A percentile compares a stretch with the other conserved stretches of the same genome.
These are phyloP conservation scores for Pichia sporocuriosa DNA, from an alignment of 805 yeast species.

Conservation along the genomic window DNA sequence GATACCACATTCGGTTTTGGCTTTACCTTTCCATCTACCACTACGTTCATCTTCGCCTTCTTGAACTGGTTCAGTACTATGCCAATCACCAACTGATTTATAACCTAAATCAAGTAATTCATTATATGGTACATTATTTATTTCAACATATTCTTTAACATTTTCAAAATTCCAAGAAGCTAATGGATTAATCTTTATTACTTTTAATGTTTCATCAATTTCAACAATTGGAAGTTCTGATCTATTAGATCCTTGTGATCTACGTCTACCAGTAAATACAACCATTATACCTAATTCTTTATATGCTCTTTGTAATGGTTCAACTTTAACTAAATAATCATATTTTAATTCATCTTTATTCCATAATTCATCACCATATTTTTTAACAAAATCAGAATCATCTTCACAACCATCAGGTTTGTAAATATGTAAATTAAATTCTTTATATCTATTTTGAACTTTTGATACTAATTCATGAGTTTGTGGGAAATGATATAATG, in stretches of 20 bases:
- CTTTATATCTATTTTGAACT: constrained; percentile 46
- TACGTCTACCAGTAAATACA: constrained; percentile 86
- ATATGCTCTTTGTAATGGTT: constrained; percentile 85
- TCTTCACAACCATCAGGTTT: constrained; percentile 52
- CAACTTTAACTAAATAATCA: constrained; percentile 86
- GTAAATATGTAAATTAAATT: constrained; percentile 52
- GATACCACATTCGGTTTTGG: constrained; percentile 93
- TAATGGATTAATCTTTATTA: constrained; percentile 83
- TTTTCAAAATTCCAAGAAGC: constrained; percentile 73
- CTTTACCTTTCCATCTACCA: constrained; percentile 94
- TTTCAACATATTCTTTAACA: constrained; percentile 63
- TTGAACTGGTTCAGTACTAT: constrained; percentile 80
- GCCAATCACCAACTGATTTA: constrained; percentile 92
- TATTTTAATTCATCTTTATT: constrained; percentile 72
- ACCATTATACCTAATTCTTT: constrained; percentile 65
- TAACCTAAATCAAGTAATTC: constrained; percentile 79
- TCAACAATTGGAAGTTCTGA: constrained; percentile 68
- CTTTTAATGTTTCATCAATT: constrained; percentile 58
- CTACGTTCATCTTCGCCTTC: constrained; percentile 94
- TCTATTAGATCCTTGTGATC: constrained; percentile 85
- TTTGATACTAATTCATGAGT: constrained; percentile 66
- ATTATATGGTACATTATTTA: constrained; percentile 76
- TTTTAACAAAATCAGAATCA: constrained; percentile 56
- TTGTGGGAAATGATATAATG: constrained; percentile 92
- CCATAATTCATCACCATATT: constrained; percentile 79